Conservation (phyloP, 2,329 filamentous ascomycete species). For the Colletotrichum paranaense region DNA sequence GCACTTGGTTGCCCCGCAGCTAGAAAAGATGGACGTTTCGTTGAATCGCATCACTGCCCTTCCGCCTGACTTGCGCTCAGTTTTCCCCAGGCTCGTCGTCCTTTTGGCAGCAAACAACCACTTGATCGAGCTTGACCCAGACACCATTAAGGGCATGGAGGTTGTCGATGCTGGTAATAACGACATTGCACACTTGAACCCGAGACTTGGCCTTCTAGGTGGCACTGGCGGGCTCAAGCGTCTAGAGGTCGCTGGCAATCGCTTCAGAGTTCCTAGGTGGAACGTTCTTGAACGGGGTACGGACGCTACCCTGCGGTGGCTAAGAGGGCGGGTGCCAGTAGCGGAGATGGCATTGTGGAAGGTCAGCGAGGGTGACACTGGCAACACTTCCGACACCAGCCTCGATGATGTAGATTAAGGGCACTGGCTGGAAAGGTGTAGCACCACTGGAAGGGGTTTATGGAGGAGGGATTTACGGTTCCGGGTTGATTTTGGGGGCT, state of each 20-base stretch:
- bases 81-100: conserved; percentile 77
- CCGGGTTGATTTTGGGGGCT: not conserved
- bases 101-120: conserved; percentile 85
- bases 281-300: conserved; percentile 89
- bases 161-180: conserved; percentile 87
- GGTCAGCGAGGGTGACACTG: conserved; percentile 53
- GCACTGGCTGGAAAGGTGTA: not conserved
- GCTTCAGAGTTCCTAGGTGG: conserved; percentile 88
- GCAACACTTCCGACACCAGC: conserved; percentile 41
- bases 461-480: not conserved
- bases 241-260: conserved; percentile 85
- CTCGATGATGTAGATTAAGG: conserved; percentile 43
- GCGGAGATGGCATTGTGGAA: conserved; percentile 69
- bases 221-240: conserved; percentile 69
- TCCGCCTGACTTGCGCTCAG: conserved; percentile 69
- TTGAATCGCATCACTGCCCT: conserved; percentile 83
- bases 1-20: conserved; percentile 76
- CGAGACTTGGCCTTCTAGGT: conserved; percentile 81
- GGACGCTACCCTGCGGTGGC: conserved; percentile 83
- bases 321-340: conserved; percentile 79
- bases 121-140: conserved; percentile 77
- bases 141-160: conserved; percentile 78
- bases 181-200: conserved; percentile 83
- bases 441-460: not conserved
- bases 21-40: conserved; percentile 84